Evolutionary conservation across 352 stramenopile species (phyloP), one percentile per base, ranked within the genome.

Genomic region (Poterioochromonas sp.): DNA sequence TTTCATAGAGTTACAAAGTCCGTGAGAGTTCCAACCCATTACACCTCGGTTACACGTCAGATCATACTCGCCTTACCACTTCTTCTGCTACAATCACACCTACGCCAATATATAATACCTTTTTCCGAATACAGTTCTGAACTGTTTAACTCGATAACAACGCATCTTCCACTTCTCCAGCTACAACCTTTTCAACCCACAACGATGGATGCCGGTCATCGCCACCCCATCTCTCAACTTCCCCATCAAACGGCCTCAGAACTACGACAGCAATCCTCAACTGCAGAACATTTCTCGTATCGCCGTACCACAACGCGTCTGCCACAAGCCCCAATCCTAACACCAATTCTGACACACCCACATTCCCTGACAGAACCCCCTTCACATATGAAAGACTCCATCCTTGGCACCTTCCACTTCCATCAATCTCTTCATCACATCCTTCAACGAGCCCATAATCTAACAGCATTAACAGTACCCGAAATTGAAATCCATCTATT

Each of bases 401-500:
- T 68, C 58, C 58, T 68, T 35, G 58, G 58, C 29, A 35, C 58
- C 58, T 68, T 68, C 58, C 58, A 68, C 58, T 68, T 68, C 58
- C 58, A 68, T 35, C 58, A 68, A 68, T 68, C 58, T 35, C 58
- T 68, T 68, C 58, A 68, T 35, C 58, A 18, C 58, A 68, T 68
- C 15, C 58, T 18, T 68, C 58, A 68, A 68, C 58, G 58, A 68
- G 58, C 58, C 58, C 58, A 35, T 68, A 68, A 68, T 35, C 58
- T 68, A 68, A 68, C 58, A 68, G 58, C 58, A 18, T 35, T 68
- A 35, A 68, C 58, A 68, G 58, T 68, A 68, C 58, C 58, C 58
- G 58, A 68, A 68, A 68, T 68, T 68, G 58, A 68, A 68, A 68
- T 68, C 58, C 58, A 68, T 68, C 58, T 68, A 68, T 68, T 68